Percentiles rank a stretch among this genome's conserved stretches.
Conservation (phyloP, 805 yeast species). For the Yamadazyma phyllophila region DNA sequence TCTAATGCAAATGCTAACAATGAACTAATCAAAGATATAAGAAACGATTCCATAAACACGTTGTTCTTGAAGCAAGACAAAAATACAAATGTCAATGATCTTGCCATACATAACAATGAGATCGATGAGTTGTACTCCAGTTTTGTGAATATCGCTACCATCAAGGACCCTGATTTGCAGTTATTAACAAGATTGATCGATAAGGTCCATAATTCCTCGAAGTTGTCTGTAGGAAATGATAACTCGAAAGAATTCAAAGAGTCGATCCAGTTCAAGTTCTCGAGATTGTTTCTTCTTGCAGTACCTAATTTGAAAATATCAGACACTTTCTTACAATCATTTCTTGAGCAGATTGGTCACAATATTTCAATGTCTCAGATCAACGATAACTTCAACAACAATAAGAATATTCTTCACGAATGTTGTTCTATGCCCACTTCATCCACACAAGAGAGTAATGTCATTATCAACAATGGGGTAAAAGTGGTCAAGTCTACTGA, state of each 20-base stretch:
- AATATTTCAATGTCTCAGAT: slow-evolving; percentile 59
- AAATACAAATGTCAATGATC: neutral
- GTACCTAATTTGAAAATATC: slow-evolving; percentile 64
- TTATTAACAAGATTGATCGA: slow-evolving; percentile 40
- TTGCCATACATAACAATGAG: slow-evolving; percentile 36
- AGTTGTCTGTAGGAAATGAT: slow-evolving; percentile 4
- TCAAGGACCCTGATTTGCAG: slow-evolving; percentile 38
- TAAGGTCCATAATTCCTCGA: slow-evolving; percentile 28
- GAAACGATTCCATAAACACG: slow-evolving; percentile 2
- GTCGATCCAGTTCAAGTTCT: slow-evolving; percentile 36
- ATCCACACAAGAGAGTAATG: slow-evolving; percentile 33
- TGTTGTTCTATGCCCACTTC: slow-evolving; percentile 43
- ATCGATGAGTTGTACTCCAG: slow-evolving; percentile 72
- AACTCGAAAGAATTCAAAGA: slow-evolving; percentile 15
- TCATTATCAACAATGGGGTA: slow-evolving; percentile 43
- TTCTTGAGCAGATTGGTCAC: slow-evolving; percentile 39
- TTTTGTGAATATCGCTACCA: slow-evolving; percentile 54
- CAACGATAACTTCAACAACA: slow-evolving; percentile 57
- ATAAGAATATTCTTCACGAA: slow-evolving; percentile 77
- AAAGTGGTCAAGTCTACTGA: slow-evolving; percentile 34
- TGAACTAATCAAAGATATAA: slow-evolving; percentile 6
- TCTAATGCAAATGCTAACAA: slow-evolving; percentile 1
- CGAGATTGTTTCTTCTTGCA: slow-evolving; percentile 71
- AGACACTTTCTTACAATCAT: slow-evolving; percentile 56
- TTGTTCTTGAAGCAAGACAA: neutral